Evolutionary conservation across 495 filamentous ascomycete genomes (phyloP).

Genomic region (Cercophora samala): DNA sequence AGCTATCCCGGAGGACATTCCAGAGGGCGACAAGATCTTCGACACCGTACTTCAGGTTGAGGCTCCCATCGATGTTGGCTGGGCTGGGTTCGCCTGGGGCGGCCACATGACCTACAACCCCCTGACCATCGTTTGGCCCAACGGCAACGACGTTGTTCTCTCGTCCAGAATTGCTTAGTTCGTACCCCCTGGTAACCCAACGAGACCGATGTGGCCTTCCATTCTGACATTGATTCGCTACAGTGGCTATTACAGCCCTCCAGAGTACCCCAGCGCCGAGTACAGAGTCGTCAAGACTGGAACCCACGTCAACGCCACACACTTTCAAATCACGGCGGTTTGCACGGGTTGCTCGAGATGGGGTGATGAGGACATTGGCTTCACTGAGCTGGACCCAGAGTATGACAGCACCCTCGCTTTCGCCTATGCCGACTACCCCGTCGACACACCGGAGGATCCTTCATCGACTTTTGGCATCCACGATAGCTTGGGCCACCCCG

Average conservation of each 20-base stretch:
- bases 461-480: slow-evolving; percentile 44
- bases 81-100: slow-evolving; percentile 48
- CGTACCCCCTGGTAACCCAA: slow-evolving; percentile 14
- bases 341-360: slow-evolving; percentile 45
- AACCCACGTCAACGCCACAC: slow-evolving; percentile 44
- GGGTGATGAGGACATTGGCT: slow-evolving; percentile 42
- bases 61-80: slow-evolving; percentile 39
- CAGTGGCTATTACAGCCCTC: slow-evolving; percentile 47
- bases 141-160: slow-evolving; percentile 38
- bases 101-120: slow-evolving; percentile 50
- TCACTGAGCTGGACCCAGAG: slow-evolving; percentile 36
- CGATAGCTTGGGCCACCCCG: slow-evolving; percentile 44
- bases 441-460: slow-evolving; percentile 35
- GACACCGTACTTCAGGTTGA: slow-evolving; percentile 45
- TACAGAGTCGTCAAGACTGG: slow-evolving; percentile 44
- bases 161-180: slow-evolving; percentile 46
- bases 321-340: slow-evolving; percentile 44
- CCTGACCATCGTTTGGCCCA: slow-evolving; percentile 42
- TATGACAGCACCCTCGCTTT: slow-evolving; percentile 41
- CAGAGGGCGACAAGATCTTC: slow-evolving; percentile 30
- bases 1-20: slow-evolving; percentile 38
- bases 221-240: slow-evolving; percentile 15
- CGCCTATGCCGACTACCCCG: slow-evolving; percentile 35
- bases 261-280: slow-evolving; percentile 31
- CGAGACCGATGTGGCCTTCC: too few species aligned